Conservation (phyloP, 768 basidiomycete genomes). For the Pleurotus cornucopiae region DNA sequence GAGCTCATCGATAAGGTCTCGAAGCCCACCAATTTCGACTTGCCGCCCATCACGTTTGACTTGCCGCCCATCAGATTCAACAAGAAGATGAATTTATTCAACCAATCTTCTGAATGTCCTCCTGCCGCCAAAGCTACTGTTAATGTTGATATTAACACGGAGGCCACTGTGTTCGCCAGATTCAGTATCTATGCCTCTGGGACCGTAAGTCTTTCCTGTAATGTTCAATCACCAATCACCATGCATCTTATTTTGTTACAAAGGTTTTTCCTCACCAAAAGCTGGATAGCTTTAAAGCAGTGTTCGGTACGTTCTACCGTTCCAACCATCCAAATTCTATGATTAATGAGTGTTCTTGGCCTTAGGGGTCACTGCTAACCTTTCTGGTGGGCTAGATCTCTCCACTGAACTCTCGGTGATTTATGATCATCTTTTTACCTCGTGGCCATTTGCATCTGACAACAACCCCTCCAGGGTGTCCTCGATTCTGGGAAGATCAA, state of each 20-base stretch:
- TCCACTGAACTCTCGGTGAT: conserved; percentile 32
- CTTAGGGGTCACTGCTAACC: conserved; percentile 30
- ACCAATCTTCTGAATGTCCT: conserved; percentile 19
- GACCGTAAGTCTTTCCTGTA: conserved; percentile 14
- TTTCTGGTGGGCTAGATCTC: conserved; percentile 34
- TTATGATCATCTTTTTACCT: neutral
- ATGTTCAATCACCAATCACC: conserved; percentile 8
- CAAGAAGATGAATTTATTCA: conserved; percentile 25
- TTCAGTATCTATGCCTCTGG: conserved; percentile 23
- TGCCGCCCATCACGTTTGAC: no score
- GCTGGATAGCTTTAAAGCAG: conserved; percentile 29
- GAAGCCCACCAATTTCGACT: no score
- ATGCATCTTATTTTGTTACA: conserved; percentile 2
- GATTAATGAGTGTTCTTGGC: neutral
- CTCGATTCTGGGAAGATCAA: conserved; percentile 38
- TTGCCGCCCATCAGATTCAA: conserved; percentile 28
- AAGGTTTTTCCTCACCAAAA: conserved; percentile 32
- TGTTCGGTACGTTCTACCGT: conserved; percentile 23
- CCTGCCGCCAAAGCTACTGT: conserved; percentile 13
- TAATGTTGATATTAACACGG: conserved; percentile 16
- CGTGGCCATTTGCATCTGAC: neutral
- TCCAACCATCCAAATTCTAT: neutral
- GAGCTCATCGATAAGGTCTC: no score
- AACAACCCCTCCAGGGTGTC: conserved; percentile 20
- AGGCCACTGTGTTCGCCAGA: conserved; percentile 22